Evolutionary conservation across 2,329 filamentous ascomycete species (phyloP).

Genomic region (Claviceps cyperi): DNA sequence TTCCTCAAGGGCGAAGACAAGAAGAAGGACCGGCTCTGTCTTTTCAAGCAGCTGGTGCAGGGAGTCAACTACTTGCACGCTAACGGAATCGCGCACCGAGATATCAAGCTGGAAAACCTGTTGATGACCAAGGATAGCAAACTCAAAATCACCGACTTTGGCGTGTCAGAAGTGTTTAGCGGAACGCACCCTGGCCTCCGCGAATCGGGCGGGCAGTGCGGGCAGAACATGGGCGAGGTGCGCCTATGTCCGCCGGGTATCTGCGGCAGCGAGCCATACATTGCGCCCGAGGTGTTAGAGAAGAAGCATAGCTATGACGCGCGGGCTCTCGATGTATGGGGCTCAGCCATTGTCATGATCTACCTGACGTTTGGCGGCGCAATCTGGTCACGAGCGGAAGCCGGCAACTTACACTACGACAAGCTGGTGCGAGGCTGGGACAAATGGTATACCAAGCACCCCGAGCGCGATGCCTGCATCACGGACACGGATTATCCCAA

Average conservation of each 20-base stretch:
- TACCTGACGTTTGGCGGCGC: conserved; percentile 58
- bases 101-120: conserved; percentile 82
- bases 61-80: conserved; percentile 70
- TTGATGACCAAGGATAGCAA: conserved; percentile 66
- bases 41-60: conserved; percentile 80
- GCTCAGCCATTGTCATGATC: conserved; percentile 69
- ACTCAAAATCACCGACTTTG: conserved; percentile 85
- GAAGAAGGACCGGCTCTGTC: conserved; percentile 56
- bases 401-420: conserved; percentile 43
- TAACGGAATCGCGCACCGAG: conserved; percentile 77
- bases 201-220: conserved; percentile 58
- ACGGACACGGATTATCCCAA: conserved; percentile 51
- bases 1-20: conserved; percentile 52
- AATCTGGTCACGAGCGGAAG: conserved; percentile 58
- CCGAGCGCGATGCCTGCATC: conserved; percentile 21
- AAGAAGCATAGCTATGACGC: conserved; percentile 56
- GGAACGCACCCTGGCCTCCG: conserved; percentile 68
- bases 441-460: conserved; percentile 46
- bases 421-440: conserved; percentile 54
- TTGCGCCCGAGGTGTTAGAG: conserved; percentile 68
- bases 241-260: conserved; percentile 65
- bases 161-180: conserved; percentile 73
- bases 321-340: conserved; percentile 73
- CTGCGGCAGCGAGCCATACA: conserved; percentile 75
- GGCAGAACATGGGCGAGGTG: conserved; percentile 54